Evolutionary conservation across 2,329 filamentous ascomycete species (phyloP).

Genomic region (Cytospora paraplurivora): DNA sequence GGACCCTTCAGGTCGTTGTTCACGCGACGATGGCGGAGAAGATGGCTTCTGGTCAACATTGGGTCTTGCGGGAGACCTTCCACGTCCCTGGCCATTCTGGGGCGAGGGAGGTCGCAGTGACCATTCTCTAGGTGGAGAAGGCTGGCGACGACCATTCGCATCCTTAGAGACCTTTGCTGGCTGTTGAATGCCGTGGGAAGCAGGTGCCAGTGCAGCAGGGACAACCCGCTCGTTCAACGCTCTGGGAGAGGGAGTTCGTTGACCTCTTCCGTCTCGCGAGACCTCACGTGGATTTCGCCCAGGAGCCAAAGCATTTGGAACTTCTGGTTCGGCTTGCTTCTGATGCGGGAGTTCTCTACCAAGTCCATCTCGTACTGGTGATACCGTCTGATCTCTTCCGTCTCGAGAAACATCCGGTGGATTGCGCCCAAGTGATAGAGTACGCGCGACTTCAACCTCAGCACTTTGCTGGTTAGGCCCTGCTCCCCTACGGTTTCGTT

Average conservation of each 20-base stretch:
- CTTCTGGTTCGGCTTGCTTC: not conserved
- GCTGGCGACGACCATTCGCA: constrained; percentile 2
- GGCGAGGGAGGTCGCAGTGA: constrained; percentile 1
- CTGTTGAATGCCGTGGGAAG: constrained; percentile 1
- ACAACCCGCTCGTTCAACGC: not conserved
- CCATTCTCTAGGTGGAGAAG: not conserved
- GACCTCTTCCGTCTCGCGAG: not conserved
- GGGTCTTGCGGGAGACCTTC: not conserved
- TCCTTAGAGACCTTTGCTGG: not conserved
- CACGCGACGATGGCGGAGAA: not conserved
- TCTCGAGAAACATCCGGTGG: not conserved
- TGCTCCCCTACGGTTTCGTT: not conserved
- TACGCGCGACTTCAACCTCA: not conserved
- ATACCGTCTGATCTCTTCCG: not conserved
- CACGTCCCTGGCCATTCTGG: not conserved
- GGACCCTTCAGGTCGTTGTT: not conserved
- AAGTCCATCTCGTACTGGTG: not conserved
- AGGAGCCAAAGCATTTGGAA: not conserved
- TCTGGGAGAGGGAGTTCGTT: not conserved
- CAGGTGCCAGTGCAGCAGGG: not conserved
- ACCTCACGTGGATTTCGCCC: not conserved
- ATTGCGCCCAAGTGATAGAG: not conserved
- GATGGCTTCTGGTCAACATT: not conserved
- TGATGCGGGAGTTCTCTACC: too few relatives aligned
- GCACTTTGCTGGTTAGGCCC: not conserved